Conservation (phyloP, 148 eudicot species). For the Polygonum aviculare region DNA sequence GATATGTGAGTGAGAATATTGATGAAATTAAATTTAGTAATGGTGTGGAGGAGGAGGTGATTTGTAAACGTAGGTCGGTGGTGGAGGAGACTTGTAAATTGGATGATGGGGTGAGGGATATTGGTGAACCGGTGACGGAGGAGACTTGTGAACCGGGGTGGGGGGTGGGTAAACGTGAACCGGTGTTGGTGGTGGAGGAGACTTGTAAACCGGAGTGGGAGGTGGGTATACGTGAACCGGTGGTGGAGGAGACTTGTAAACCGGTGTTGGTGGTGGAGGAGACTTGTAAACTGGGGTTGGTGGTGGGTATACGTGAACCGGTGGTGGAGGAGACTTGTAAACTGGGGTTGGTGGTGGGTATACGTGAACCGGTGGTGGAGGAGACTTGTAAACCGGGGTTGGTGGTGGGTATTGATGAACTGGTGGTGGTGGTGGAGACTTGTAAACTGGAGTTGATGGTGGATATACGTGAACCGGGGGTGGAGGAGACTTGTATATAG, state of each 20-base stretch:
- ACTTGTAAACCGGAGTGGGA: too few relatives aligned
- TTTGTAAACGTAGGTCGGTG: background rate
- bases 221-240: background rate
- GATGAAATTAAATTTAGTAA: background rate
- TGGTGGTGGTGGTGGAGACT: conserved; percentile 14
- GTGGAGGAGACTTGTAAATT: background rate
- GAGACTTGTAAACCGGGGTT: background rate
- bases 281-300: background rate
- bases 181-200: too few relatives aligned
- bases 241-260: background rate
- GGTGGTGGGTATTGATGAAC: conserved; percentile 12
- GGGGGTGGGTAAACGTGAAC: too few relatives aligned
- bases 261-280: background rate
- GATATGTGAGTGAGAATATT: background rate
- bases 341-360: conserved; percentile 8
- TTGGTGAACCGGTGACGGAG: too few relatives aligned
- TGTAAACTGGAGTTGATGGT: conserved; percentile 14
- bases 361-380: background rate
- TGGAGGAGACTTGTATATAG: background rate
- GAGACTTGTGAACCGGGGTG: too few relatives aligned
- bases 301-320: background rate
- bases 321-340: background rate
- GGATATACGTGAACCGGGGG: conserved; percentile 17
- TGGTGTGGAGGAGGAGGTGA: conserved; percentile 7
- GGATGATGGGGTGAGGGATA: too few relatives aligned